These are phyloP conservation scores for Aspergillus indologenus DNA, from an alignment of 495 filamentous ascomycete genomes.

Conservation along the genomic window DNA sequence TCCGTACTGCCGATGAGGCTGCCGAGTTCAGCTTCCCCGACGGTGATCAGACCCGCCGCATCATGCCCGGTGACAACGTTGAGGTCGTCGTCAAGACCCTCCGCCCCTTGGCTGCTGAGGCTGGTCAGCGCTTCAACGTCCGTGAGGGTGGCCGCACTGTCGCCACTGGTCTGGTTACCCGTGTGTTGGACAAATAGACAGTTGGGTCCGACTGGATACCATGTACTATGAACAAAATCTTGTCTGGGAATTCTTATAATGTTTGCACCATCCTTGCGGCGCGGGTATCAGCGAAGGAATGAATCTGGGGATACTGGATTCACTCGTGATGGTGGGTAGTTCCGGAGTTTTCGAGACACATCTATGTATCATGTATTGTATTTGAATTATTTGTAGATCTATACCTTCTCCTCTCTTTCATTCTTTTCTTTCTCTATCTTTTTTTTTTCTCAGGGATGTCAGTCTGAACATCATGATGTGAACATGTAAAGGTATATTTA, in stretches of 20 bases:
- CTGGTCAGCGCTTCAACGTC: constrained; percentile 91
- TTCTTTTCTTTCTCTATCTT: no score
- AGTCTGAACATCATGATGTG: no score
- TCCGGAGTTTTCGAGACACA: constrained; percentile 44
- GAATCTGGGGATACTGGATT: constrained; percentile 22
- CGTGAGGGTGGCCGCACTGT: constrained; percentile 94
- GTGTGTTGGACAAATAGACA: constrained; percentile 54
- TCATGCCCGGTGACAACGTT: constrained; percentile 97
- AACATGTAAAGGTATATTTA: no score
- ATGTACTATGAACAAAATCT: constrained; percentile 38
- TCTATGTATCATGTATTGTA: constrained; percentile 40
- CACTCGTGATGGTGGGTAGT: constrained; percentile 19
- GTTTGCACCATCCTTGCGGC: constrained; percentile 37
- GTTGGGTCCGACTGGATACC: constrained; percentile 17
- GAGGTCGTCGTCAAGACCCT: constrained; percentile 86
- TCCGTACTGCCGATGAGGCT: constrained; percentile 92
- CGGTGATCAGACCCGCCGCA: constrained; percentile 69
- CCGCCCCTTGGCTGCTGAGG: constrained; percentile 79
- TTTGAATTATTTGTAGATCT: constrained; percentile 40
- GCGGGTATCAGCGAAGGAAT: constrained; percentile 36
- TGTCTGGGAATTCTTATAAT: constrained; percentile 26
- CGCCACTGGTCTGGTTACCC: constrained; percentile 86
- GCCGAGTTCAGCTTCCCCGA: constrained; percentile 78
- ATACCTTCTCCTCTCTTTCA: constrained; percentile 28
- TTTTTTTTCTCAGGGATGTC: neutral